Evolutionary conservation across 2,329 filamentous ascomycete species (phyloP).

Genomic region (Cordyceps fumosorosea): DNA sequence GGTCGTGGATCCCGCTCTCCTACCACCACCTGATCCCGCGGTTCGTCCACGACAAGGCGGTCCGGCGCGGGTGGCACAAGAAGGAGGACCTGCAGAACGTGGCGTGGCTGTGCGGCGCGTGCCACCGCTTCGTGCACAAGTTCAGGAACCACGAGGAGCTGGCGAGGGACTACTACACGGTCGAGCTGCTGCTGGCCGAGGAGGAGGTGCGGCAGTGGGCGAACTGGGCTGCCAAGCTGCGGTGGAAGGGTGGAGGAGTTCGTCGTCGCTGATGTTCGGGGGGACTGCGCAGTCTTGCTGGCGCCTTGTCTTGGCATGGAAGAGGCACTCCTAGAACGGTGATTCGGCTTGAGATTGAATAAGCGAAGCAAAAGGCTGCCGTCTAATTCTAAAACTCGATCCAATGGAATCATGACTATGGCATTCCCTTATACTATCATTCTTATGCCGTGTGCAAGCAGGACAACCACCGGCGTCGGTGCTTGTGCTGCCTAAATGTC

Average conservation of each 20-base stretch:
- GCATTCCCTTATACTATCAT: no score
- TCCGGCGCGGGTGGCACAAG: slow-evolving; percentile 74
- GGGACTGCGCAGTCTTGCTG: no score
- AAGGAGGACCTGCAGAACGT: slow-evolving; percentile 71
- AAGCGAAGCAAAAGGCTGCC: no score
- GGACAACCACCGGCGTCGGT: no score
- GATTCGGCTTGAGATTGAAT: no score
- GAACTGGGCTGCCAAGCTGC: slow-evolving; percentile 63
- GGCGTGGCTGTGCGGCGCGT: slow-evolving; percentile 79
- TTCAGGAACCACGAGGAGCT: slow-evolving; percentile 72
- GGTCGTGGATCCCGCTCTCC: slow-evolving; percentile 67
- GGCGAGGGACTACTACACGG: slow-evolving; percentile 64
- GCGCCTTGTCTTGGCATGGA: no score
- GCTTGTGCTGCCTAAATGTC: no score
- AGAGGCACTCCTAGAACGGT: neutral
- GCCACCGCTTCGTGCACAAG: slow-evolving; percentile 75
- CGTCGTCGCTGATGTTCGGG: neutral
- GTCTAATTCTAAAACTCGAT: no score
- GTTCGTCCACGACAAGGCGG: slow-evolving; percentile 65
- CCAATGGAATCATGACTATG: no score
- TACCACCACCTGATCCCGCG: slow-evolving; percentile 86
- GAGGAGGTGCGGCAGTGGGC: slow-evolving; percentile 68
- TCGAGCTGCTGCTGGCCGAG: slow-evolving; percentile 62
- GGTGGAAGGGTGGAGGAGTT: slow-evolving; percentile 58
- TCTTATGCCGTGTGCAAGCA: no score